Evolutionary conservation across 768 basidiomycete genomes (phyloP), one percentile per base, ranked within the genome.

Genomic region (Tulasnella sp.): DNA sequence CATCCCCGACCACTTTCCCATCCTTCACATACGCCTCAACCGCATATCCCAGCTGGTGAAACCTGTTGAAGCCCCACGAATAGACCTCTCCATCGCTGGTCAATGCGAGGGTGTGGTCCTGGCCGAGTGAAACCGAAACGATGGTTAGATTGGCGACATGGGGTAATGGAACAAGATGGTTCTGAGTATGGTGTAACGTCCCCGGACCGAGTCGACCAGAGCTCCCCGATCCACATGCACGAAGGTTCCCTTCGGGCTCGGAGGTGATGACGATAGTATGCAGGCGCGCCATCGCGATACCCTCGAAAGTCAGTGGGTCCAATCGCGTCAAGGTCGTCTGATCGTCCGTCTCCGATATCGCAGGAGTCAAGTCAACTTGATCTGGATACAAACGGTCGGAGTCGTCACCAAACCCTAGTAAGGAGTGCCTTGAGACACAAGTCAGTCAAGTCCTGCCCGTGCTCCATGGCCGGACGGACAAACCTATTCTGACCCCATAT

Each of bases 101-200:
- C 27, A 98, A 73, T 1, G 82, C 87, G 27, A 98, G 80, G 0
- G 94, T 94, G 68, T 98, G 96, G 66, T 99, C 96, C 69, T 95
- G 95, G 10, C 90, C 94, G 5, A 93, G 75, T 0, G 92, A 90
- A 24, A 97, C 79, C 13, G 81, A 74, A 4, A 76, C 72, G 29
- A 93, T 78, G 27, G 65, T 63, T 0, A 74, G 73, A 41, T 82
- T 75, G 0, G 79, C 72, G 45, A 86, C 74, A 29, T 81, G 78
- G 1, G 78, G 67, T 15, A 88, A 70, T 0, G 84, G 80, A 43
- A 78, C 78, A 29, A 92, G 77, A 11, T 76, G 75, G 63, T 86
- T 86, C 69, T 93, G 89, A 13, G 86, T 91, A 66, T 92, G 86
- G 42, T 86, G 79, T 2, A 77, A 78, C 7, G 29, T n/a, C 5